phyloP scores from a whole-genome alignment of 805 yeast species.

The Saturnispora halmiae region DNA sequence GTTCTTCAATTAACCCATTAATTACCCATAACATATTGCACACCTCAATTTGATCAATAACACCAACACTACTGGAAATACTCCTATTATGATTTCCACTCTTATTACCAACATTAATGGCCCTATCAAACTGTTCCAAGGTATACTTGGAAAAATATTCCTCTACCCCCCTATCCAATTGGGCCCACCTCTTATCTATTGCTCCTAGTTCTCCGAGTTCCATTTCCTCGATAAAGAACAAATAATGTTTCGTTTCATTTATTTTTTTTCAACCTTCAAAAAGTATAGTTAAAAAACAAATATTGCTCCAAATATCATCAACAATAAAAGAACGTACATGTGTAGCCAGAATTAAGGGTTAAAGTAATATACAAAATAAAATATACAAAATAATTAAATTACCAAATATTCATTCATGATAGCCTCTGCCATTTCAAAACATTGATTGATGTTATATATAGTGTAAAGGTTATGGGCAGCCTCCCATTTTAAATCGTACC shows the following conservation, averaged over 20 bases:
- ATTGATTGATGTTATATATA: slow-evolving; percentile 71
- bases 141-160: slow-evolving; percentile 11
- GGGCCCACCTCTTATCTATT: not conserved
- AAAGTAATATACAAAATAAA: not conserved
- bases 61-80: slow-evolving; percentile 9
- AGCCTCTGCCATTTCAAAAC: slow-evolving; percentile 50
- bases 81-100: not conserved
- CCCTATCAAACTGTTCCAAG: slow-evolving; percentile 7
- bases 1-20: slow-evolving; percentile 24
- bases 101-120: not conserved
- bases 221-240: not conserved
- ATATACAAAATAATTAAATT: slow-evolving; percentile 12
- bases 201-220: not conserved
- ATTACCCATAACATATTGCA: slow-evolving; percentile 28
- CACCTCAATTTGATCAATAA: slow-evolving; percentile 22
- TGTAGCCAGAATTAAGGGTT: too few relatives aligned
- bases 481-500: slow-evolving; percentile 51
- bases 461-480: slow-evolving; percentile 80
- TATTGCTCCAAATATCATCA: too few relatives aligned
- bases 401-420: slow-evolving; percentile 57
- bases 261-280: not conserved
- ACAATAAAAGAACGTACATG: too few relatives aligned
- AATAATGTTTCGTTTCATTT: not conserved
- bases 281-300: too few relatives aligned
- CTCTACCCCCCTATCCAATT: slow-evolving; percentile 9